Conservation (phyloP, 768 basidiomycete genomes). For the Suillus fuscotomentosus region DNA sequence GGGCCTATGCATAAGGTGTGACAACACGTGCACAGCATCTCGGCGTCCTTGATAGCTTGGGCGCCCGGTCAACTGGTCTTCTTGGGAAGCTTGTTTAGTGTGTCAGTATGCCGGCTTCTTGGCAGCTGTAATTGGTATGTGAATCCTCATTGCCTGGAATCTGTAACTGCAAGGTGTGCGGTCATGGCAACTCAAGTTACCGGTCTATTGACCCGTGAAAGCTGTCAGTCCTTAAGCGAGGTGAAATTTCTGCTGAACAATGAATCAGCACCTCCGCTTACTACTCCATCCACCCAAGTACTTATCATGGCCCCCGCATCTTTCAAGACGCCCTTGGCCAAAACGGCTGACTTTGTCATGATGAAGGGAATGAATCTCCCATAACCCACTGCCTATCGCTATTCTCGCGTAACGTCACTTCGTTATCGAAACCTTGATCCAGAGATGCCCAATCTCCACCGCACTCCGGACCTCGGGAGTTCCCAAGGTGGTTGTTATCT, state of each 20-base stretch:
- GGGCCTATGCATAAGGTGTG: too few species aligned
- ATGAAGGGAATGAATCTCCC: slow-evolving; percentile 4
- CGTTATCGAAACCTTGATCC: slow-evolving; percentile 28
- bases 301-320: neutral
- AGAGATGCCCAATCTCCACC: slow-evolving; percentile 36
- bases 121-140: neutral
- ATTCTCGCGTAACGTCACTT: neutral
- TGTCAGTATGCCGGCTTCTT: neutral
- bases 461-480: slow-evolving; percentile 25
- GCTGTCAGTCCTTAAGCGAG: neutral
- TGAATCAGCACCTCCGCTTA: neutral
- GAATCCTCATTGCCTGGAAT: neutral
- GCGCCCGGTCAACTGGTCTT: neutral
- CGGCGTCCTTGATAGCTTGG: neutral
- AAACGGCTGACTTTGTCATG: neutral
- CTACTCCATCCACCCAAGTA: neutral
- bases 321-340: neutral
- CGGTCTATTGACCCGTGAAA: neutral
- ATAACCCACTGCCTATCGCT: neutral
- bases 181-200: neutral
- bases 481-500: neutral
- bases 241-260: neutral
- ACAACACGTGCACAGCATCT: too few species aligned
- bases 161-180: neutral
- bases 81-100: neutral